Evolutionary conservation across 768 basidiomycete species (phyloP).

Genomic region (Leucocoprinus leucothites): DNA sequence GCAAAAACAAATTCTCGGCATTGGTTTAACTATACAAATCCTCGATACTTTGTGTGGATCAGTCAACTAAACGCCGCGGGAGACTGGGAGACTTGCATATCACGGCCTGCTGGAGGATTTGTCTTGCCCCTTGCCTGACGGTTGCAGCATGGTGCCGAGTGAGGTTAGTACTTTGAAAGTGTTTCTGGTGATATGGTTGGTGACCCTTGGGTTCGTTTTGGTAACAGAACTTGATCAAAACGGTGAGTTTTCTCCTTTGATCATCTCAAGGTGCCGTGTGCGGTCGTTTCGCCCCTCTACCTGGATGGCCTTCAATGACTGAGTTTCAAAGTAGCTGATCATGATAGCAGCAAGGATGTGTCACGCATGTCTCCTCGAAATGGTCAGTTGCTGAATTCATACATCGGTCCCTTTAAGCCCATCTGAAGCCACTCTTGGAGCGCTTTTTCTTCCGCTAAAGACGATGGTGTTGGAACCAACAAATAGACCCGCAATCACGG

Average conservation of each 20-base stretch:
- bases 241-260: conserved; percentile 4
- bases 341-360: background rate
- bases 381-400: no score
- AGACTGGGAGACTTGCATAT: no score
- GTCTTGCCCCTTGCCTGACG: background rate
- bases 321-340: background rate
- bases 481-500: no score
- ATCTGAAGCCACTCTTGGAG: no score
- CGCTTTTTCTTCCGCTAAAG: no score
- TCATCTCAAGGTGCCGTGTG: conserved; percentile 1
- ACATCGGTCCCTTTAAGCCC: no score
- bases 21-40: background rate
- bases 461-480: no score
- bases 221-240: background rate
- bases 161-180: background rate
- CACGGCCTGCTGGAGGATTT: background rate
- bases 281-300: background rate
- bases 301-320: background rate
- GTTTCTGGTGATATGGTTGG: background rate
- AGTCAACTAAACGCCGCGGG: background rate
- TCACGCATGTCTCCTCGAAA: background rate
- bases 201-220: background rate
- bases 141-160: conserved; percentile 5
- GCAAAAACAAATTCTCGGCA: background rate
- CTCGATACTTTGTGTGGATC: background rate